Evolutionary conservation across 805 yeast genomes (phyloP).

Genomic region (Wickerhamiella sergipiensis): DNA sequence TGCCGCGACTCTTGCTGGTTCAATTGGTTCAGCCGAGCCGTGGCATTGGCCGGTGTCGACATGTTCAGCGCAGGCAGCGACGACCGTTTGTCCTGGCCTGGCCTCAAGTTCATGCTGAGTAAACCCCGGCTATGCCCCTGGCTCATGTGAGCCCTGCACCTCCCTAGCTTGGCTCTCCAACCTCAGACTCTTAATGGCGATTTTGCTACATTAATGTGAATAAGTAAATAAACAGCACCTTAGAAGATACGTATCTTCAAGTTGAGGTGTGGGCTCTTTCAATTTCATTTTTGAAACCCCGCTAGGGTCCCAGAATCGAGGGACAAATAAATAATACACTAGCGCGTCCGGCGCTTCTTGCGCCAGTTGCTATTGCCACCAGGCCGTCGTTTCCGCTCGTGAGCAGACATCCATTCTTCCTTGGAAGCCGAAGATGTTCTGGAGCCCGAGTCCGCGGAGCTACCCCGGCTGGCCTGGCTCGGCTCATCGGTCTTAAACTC

Average conservation of each 20-base stretch:
- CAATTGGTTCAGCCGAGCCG: background rate
- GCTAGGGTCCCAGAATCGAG: too few relatives aligned
- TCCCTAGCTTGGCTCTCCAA: background rate
- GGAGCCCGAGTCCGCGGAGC: background rate
- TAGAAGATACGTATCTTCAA: too few relatives aligned
- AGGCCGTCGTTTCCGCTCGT: background rate
- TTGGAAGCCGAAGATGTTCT: background rate
- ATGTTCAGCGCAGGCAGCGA: conserved; percentile 14
- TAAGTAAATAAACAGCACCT: too few relatives aligned
- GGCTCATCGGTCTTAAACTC: conserved; percentile 5
- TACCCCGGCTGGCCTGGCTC: background rate
- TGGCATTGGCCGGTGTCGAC: background rate
- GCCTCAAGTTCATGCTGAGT: conserved; percentile 24
- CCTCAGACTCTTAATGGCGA: too few relatives aligned
- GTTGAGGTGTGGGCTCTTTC: too few relatives aligned
- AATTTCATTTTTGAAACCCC: too few relatives aligned
- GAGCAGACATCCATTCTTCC: background rate
- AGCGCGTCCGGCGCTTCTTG: background rate
- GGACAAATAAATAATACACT: background rate
- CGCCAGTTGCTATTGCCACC: background rate
- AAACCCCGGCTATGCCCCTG: background rate
- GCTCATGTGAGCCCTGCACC: background rate
- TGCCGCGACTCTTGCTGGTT: background rate
- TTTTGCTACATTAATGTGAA: too few relatives aligned
- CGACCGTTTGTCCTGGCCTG: conserved; percentile 18